Evolutionary conservation across 2,329 filamentous ascomycete species (phyloP).

Genomic region (Dothistroma septosporum): DNA sequence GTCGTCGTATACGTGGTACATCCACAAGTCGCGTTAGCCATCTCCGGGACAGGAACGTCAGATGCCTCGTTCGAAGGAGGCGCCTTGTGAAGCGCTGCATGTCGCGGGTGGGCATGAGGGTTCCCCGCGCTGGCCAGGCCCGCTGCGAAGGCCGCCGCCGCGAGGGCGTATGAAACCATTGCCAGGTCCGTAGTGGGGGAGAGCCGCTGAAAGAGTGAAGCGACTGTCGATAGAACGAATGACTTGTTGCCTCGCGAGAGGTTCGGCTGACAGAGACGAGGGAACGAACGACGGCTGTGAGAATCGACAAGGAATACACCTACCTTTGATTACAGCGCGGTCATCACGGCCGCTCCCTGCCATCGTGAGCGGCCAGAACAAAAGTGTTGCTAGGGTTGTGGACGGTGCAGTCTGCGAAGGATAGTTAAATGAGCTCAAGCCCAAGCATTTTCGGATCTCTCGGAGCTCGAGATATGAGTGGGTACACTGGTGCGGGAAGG

Average conservation of each 20-base stretch:
- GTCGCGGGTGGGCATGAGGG: slow-evolving; percentile 11
- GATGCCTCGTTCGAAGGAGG: slow-evolving; percentile 2
- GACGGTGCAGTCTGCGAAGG: not conserved
- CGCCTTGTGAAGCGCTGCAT: slow-evolving; percentile 20
- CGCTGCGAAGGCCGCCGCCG: slow-evolving; percentile 17
- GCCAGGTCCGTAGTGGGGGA: slow-evolving; percentile 14
- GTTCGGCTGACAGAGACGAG: not conserved
- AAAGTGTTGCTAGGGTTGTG: not conserved
- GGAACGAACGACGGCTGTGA: not conserved
- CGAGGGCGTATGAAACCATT: slow-evolving; percentile 18
- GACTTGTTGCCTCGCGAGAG: slow-evolving; percentile 8
- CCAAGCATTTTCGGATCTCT: not conserved
- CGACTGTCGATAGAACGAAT: slow-evolving; percentile 18
- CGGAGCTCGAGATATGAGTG: not conserved
- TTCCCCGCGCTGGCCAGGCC: slow-evolving; percentile 19
- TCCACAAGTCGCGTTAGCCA: slow-evolving; percentile 46
- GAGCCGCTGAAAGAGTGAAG: slow-evolving; percentile 28
- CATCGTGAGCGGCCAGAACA: not conserved
- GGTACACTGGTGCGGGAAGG: not conserved
- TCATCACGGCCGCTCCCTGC: not conserved
- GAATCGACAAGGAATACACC: not conserved
- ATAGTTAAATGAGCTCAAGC: not conserved
- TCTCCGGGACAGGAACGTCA: slow-evolving; percentile 3
- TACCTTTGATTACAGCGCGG: slow-evolving; percentile 1
- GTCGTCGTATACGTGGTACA: slow-evolving; percentile 74